A percentile compares a stretch with the other conserved stretches of the same genome.
phyloP scores from a whole-genome alignment of 164 flowering plant genomes.

The Aristolochia californica region DNA sequence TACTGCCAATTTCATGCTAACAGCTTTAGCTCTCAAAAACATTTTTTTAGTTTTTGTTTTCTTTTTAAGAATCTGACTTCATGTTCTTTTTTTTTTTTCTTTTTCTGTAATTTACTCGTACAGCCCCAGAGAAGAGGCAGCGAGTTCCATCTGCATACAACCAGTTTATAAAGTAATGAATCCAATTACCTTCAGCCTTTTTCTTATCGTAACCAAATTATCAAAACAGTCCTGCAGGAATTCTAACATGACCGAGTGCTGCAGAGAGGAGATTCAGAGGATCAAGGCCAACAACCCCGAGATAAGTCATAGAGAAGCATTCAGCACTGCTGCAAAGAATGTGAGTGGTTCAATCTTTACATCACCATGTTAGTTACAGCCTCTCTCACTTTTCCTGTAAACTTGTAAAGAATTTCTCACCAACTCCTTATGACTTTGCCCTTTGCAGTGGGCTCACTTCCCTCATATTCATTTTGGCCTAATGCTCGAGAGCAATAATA shows the following conservation, averaged over 20 bases:
- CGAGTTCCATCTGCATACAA: constrained; percentile 94
- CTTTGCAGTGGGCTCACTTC: constrained; percentile 75
- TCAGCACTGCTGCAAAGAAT: constrained; percentile 93
- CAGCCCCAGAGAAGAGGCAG: constrained; percentile 95
- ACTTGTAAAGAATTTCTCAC: neutral
- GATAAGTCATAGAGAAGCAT: constrained; percentile 82
- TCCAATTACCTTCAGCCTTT: neutral
- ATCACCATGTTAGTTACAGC: no score
- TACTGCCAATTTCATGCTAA: neutral
- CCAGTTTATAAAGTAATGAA: constrained; percentile 78
- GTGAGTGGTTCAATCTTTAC: no score
- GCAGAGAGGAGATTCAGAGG: constrained; percentile 93
- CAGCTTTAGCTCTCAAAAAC: no score
- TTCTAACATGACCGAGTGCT: neutral
- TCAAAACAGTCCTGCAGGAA: no score
- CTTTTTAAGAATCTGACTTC: no score
- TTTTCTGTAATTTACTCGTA: constrained; percentile 2
- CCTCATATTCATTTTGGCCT: constrained; percentile 87
- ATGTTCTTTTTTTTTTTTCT: no score
- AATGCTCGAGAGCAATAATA: constrained; percentile 63
- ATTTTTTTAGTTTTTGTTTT: no score
- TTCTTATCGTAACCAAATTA: neutral
- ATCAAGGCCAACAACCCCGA: constrained; percentile 86
- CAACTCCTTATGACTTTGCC: no score
- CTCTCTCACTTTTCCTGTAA: neutral